Conservation (phyloP, 768 basidiomycete genomes). For the Chalciporus sphaerocephalus region DNA sequence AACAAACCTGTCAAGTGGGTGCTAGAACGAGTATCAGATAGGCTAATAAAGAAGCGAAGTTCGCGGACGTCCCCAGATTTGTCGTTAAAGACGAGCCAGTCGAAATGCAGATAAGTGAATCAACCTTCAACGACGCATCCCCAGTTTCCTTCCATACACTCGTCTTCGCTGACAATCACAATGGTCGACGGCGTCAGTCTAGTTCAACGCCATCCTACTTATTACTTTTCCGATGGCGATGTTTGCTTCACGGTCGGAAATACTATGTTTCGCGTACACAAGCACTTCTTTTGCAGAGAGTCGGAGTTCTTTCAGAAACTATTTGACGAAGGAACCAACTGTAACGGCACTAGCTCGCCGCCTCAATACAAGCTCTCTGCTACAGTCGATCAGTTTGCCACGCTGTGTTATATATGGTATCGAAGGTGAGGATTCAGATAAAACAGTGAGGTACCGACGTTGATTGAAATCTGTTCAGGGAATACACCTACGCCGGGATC, state of each 20-base stretch:
- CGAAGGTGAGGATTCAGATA: constrained; percentile 37
- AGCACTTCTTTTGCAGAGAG: constrained; percentile 36
- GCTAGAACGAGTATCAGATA: neutral
- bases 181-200: too few relatives aligned
- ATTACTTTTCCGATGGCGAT: constrained; percentile 54
- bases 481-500: constrained; percentile 55
- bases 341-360: constrained; percentile 3
- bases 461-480: constrained; percentile 31
- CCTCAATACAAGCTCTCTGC: constrained; percentile 1
- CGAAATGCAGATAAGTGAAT: constrained; percentile 13
- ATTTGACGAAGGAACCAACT: constrained; percentile 12
- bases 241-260: constrained; percentile 41
- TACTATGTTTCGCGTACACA: constrained; percentile 32
- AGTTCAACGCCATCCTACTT: constrained; percentile 31
- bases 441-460: too few relatives aligned
- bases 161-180: neutral
- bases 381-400: constrained; percentile 36
- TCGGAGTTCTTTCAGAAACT: constrained; percentile 28
- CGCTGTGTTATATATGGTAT: constrained; percentile 53
- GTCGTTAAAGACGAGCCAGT: constrained; percentile 4
- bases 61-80: neutral
- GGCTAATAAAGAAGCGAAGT: constrained; percentile 5
- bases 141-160: neutral
- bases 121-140: neutral
- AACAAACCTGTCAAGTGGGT: neutral